Percentiles rank a stretch among this genome's conserved stretches.
Evolutionary conservation across 257 asterid genomes (phyloP).

Genomic region (Avicennia marina): DNA sequence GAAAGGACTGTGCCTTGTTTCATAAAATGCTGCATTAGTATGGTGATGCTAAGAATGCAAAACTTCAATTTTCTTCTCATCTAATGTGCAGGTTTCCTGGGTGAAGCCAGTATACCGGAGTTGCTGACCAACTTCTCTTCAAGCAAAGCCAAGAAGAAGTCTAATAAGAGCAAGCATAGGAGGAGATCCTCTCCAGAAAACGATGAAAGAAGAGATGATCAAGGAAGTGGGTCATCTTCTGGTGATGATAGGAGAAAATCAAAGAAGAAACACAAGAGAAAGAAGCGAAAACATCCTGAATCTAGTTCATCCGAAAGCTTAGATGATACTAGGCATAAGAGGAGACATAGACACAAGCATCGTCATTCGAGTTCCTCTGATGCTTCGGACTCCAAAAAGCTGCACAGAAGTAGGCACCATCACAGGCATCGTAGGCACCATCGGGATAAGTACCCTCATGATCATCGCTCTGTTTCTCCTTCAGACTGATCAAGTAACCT

Average conservation of each 20-base stretch:
- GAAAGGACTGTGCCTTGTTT: neutral
- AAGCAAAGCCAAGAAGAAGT: conserved; percentile 45
- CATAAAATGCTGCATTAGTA: neutral
- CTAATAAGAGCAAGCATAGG: conserved; percentile 49
- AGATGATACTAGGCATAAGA: conserved; percentile 39
- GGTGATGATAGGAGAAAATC: conserved; percentile 27
- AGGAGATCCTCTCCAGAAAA: conserved; percentile 34
- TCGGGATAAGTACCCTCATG: neutral
- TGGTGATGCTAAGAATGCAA: neutral
- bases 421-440: conserved; percentile 6
- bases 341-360: conserved; percentile 34
- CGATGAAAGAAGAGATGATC: conserved; percentile 23
- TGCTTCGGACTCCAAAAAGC: conserved; percentile 32
- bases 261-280: conserved; percentile 42
- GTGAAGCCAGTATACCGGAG: conserved; percentile 63
- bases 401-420: conserved; percentile 20
- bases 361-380: conserved; percentile 29
- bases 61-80: neutral
- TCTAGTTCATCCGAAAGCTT: conserved; percentile 40
- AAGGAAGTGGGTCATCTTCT: conserved; percentile 35
- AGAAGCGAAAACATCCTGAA: conserved; percentile 32
- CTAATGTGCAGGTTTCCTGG: conserved; percentile 64
- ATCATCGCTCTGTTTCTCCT: too few relatives aligned
- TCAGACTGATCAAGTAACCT: too few relatives aligned
- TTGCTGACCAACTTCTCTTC: conserved; percentile 55